Evolutionary conservation across 495 filamentous ascomycete species (phyloP).

Genomic region (Penicillium parvum): DNA sequence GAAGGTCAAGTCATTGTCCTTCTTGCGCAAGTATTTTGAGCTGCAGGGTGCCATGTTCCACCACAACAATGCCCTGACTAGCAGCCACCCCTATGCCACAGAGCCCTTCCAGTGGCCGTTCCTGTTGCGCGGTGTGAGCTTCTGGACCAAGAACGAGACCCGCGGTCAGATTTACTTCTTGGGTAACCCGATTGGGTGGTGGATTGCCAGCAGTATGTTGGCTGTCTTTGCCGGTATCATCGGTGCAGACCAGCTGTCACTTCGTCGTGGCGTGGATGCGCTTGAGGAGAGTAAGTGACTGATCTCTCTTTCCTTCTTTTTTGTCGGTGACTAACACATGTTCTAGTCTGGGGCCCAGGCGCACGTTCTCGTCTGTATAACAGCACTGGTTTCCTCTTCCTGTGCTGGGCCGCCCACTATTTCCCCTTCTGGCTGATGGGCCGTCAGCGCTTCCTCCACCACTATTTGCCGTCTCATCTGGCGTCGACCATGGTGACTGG

Average conservation of each 20-base stretch:
- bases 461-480: slow-evolving; percentile 83
- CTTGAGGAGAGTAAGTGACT: slow-evolving; percentile 80
- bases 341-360: slow-evolving; percentile 53
- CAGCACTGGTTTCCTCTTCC: slow-evolving; percentile 97
- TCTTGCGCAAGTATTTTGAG: slow-evolving; percentile 93
- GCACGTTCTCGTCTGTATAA: slow-evolving; percentile 93
- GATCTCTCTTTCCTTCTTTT: not conserved
- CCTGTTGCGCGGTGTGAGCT: slow-evolving; percentile 91
- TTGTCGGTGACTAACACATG: slow-evolving; percentile 5
- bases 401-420: slow-evolving; percentile 73
- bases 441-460: slow-evolving; percentile 69
- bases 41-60: slow-evolving; percentile 97
- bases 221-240: slow-evolving; percentile 93
- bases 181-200: slow-evolving; percentile 96
- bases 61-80: slow-evolving; percentile 97
- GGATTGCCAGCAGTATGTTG: slow-evolving; percentile 85
- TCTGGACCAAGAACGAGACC: slow-evolving; percentile 98
- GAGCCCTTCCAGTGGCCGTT: slow-evolving; percentile 98
- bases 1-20: slow-evolving; percentile 76
- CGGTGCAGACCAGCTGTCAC: slow-evolving; percentile 86
- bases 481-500: slow-evolving; percentile 90
- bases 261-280: slow-evolving; percentile 87
- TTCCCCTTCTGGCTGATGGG: slow-evolving; percentile 74
- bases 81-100: slow-evolving; percentile 91
- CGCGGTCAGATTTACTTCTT: slow-evolving; percentile 98